phyloP scores from a whole-genome alignment of 2,329 filamentous ascomycete genomes.

The Colletotrichum sp. region DNA sequence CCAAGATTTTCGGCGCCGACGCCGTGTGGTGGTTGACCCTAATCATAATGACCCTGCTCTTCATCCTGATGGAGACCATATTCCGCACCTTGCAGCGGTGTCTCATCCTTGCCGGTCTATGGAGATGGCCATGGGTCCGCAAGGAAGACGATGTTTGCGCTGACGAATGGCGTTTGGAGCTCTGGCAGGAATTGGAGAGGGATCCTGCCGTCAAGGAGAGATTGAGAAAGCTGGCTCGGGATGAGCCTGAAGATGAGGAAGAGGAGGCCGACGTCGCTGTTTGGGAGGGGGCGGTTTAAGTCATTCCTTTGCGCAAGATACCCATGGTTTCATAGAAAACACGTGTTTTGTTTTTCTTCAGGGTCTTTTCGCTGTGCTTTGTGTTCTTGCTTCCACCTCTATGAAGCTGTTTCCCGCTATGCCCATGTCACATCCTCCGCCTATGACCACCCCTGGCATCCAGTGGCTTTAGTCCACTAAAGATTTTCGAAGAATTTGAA shows the following conservation, averaged over 20 bases:
- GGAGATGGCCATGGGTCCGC: constrained; percentile 50
- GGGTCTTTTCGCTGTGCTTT: too few species aligned
- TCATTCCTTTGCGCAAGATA: constrained; percentile 8
- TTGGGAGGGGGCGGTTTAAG: not conserved
- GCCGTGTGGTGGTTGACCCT: constrained; percentile 77
- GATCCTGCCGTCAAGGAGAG: constrained; percentile 49
- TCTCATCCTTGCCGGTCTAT: constrained; percentile 50
- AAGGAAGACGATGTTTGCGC: constrained; percentile 24
- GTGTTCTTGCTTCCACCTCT: too few species aligned
- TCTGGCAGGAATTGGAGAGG: constrained; percentile 65
- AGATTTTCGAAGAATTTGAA: too few species aligned
- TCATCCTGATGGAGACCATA: constrained; percentile 70
- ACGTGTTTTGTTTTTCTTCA: not conserved
- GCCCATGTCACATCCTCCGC: too few species aligned
- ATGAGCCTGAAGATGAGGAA: constrained; percentile 23
- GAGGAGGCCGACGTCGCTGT: not conserved
- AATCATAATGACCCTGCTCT: constrained; percentile 64
- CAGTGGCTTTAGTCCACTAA: too few species aligned
- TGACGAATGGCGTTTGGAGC: constrained; percentile 57
- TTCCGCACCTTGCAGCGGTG: constrained; percentile 55
- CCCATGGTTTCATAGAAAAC: not conserved
- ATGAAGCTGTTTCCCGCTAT: too few species aligned
- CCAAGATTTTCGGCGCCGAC: constrained; percentile 70
- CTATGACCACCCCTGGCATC: too few species aligned
- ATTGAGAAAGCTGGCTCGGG: constrained; percentile 44